Conservation (phyloP, 495 filamentous ascomycete species). For the Penicillium chermesinum region DNA sequence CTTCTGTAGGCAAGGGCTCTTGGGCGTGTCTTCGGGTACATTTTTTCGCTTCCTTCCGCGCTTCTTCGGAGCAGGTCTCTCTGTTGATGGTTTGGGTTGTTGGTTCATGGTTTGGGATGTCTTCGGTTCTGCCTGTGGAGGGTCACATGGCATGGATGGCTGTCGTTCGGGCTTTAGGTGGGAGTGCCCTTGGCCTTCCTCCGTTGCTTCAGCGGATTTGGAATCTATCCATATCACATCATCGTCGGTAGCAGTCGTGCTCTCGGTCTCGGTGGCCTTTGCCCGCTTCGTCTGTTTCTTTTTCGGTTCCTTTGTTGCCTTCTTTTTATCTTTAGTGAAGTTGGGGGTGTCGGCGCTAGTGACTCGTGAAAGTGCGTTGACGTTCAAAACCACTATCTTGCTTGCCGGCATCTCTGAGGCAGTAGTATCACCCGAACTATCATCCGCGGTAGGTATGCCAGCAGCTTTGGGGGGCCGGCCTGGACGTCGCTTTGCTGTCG, state of each 20-base stretch:
- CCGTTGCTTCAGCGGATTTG: conserved; percentile 11
- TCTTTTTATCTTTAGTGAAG: conserved; percentile 1
- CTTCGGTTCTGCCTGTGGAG: no score
- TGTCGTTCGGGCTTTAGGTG: background rate
- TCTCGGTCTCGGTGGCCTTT: conserved; percentile 31
- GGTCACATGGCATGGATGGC: background rate
- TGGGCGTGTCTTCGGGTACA: conserved; percentile 17
- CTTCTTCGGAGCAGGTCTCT: conserved; percentile 31
- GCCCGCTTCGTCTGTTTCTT: conserved; percentile 39
- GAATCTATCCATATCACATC: conserved; percentile 40
- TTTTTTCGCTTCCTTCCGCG: conserved; percentile 45
- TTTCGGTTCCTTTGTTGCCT: conserved; percentile 20
- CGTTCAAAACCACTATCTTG: background rate
- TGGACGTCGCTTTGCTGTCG: conserved; percentile 19
- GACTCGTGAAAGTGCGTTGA: background rate
- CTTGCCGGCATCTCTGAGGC: background rate
- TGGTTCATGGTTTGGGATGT: no score
- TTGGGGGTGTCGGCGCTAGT: background rate
- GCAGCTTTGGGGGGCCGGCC: conserved; percentile 19
- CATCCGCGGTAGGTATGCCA: background rate
- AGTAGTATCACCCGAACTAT: conserved; percentile 7
- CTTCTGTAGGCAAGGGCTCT: background rate
- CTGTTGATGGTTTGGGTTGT: background rate
- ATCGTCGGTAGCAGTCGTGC: conserved; percentile 25
- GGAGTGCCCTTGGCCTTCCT: background rate